phyloP scores from a whole-genome alignment of 176 grass and related monocot genomes.

The Poa pratensis region DNA sequence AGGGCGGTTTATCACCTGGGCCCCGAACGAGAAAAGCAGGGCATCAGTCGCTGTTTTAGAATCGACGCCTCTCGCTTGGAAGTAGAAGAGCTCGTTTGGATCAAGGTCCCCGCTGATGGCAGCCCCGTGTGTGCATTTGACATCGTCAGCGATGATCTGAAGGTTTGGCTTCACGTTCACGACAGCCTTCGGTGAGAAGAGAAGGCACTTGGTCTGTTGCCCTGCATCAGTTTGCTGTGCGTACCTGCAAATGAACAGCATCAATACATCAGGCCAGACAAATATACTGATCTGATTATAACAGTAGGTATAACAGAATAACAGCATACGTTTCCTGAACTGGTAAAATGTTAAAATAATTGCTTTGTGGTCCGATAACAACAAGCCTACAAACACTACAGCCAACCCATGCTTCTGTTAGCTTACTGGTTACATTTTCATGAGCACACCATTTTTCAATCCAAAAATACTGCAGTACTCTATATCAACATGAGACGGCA shows the following conservation, averaged over 20 bases:
- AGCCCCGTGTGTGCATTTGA: slow-evolving; percentile 95
- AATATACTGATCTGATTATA: neutral
- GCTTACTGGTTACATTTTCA: neutral
- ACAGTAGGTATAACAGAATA: slow-evolving; percentile 3
- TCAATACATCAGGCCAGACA: neutral
- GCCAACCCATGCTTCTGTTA: neutral
- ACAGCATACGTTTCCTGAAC: neutral
- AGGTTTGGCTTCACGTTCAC: slow-evolving; percentile 96
- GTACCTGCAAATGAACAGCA: slow-evolving; percentile 52
- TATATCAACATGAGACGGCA: neutral
- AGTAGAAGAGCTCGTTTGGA: slow-evolving; percentile 83
- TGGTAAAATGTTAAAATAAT: neutral
- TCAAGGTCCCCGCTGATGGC: slow-evolving; percentile 93
- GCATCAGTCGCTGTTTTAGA: slow-evolving; percentile 68
- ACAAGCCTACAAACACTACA: neutral
- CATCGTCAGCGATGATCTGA: slow-evolving; percentile 96
- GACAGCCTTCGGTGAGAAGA: slow-evolving; percentile 79
- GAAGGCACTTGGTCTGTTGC: slow-evolving; percentile 79
- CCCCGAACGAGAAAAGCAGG: slow-evolving; percentile 81
- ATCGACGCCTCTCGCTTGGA: slow-evolving; percentile 76
- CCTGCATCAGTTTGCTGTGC: slow-evolving; percentile 90
- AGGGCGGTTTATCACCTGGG: slow-evolving; percentile 77
- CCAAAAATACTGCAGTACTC: neutral
- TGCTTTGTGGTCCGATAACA: neutral
- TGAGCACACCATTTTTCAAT: neutral